Percentiles rank a stretch among this genome's conserved stretches.
Evolutionary conservation across 2,329 filamentous ascomycete genomes (phyloP).

Genomic region (Aspergillus luchuensis): DNA sequence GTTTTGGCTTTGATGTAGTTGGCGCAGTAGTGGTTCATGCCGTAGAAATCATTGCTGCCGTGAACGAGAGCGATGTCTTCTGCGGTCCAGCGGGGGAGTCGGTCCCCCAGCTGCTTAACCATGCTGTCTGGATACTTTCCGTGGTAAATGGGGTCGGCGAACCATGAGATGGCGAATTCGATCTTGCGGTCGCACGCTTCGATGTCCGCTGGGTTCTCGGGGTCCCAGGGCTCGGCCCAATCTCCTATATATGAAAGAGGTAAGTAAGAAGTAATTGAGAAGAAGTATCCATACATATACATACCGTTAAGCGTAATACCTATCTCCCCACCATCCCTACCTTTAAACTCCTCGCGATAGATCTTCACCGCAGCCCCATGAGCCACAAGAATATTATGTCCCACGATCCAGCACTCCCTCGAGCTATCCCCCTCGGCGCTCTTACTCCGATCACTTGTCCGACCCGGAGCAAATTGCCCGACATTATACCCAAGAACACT

Average conservation of each 20-base stretch:
- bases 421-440: constrained; percentile 71
- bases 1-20: constrained; percentile 79
- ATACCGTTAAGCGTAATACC: constrained; percentile 83
- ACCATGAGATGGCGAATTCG: constrained; percentile 86
- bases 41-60: constrained; percentile 91
- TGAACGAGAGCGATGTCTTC: constrained; percentile 74
- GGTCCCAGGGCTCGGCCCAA: constrained; percentile 80
- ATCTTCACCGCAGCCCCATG: constrained; percentile 79
- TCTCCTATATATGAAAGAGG: constrained; percentile 57
- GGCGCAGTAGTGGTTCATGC: constrained; percentile 91
- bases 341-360: constrained; percentile 81
- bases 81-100: constrained; percentile 71
- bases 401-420: constrained; percentile 79
- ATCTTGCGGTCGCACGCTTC: constrained; percentile 78
- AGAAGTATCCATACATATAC: constrained; percentile 28
- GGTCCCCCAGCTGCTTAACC: constrained; percentile 75
- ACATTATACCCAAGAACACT: constrained; percentile 77
- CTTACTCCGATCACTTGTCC: constrained; percentile 72
- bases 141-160: constrained; percentile 83
- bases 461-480: constrained; percentile 80
- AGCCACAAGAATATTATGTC: constrained; percentile 77
- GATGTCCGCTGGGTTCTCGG: constrained; percentile 71
- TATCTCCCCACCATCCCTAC: constrained; percentile 71
- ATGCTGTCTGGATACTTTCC: constrained; percentile 83
- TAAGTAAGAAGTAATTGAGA: no score